phyloP scores from a whole-genome alignment of 805 yeast species.

The Brettanomyces custersianus region DNA sequence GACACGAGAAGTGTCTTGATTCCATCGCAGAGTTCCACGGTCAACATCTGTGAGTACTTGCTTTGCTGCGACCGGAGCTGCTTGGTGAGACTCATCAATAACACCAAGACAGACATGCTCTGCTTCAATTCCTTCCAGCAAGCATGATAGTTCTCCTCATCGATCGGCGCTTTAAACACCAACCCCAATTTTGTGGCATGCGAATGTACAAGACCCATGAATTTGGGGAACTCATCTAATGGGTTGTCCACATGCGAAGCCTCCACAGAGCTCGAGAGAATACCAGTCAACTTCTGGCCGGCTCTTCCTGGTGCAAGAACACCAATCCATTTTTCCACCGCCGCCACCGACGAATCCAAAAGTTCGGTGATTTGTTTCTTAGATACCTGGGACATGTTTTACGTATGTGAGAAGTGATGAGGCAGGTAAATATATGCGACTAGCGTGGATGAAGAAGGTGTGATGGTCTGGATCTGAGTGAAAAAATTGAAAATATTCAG shows the following conservation, averaged over 20 bases:
- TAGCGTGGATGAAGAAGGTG: neutral
- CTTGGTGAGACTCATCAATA: constrained; percentile 36
- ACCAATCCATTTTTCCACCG: constrained; percentile 12
- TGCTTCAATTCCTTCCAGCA: constrained; percentile 42
- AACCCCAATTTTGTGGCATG: constrained; percentile 73
- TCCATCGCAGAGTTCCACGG: constrained; percentile 22
- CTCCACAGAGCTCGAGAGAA: constrained; percentile 6
- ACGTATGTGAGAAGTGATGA: no score
- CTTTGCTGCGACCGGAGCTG: constrained; percentile 28
- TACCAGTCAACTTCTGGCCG: neutral
- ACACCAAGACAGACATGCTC: constrained; percentile 33
- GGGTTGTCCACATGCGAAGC: constrained; percentile 32
- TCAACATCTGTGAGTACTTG: constrained; percentile 25
- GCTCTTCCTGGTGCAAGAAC: neutral
- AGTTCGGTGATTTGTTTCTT: neutral
- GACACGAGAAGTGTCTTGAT: constrained; percentile 10
- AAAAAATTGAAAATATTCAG: no score
- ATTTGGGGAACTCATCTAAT: constrained; percentile 48
- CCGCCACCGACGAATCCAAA: constrained; percentile 7
- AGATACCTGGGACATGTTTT: neutral
- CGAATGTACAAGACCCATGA: constrained; percentile 54
- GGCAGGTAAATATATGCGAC: no score
- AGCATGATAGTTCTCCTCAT: constrained; percentile 30
- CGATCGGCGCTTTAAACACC: constrained; percentile 53
- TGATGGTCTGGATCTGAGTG: no score